Evolutionary conservation across 345 rosid genomes (phyloP).

Genomic region (Gossypium anomalum): DNA sequence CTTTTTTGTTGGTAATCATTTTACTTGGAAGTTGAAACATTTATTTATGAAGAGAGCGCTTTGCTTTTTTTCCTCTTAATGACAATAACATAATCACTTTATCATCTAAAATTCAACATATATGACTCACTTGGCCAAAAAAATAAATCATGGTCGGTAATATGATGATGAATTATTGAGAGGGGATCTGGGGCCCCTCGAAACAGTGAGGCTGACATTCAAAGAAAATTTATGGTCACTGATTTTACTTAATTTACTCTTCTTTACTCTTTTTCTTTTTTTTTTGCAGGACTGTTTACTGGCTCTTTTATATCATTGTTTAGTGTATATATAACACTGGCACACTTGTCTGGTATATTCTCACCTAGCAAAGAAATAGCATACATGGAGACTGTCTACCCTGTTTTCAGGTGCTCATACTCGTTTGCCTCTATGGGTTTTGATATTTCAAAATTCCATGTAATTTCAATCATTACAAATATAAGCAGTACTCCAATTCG

Average conservation of each 20-base stretch:
- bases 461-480: background rate
- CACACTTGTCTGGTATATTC: constrained; percentile 74
- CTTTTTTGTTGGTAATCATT: constrained; percentile 76
- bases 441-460: background rate
- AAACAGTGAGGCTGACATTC: constrained; percentile 3
- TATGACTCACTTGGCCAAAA: background rate
- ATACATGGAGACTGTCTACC: constrained; percentile 81
- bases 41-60: background rate
- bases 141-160: background rate
- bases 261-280: background rate
- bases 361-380: constrained; percentile 38
- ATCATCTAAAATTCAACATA: background rate
- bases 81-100: constrained; percentile 6
- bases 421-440: background rate
- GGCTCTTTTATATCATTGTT: constrained; percentile 85
- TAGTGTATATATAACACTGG: constrained; percentile 66
- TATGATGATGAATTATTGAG: background rate
- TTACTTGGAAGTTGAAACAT: background rate
- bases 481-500: background rate
- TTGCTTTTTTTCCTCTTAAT: background rate
- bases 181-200: background rate
- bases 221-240: background rate
- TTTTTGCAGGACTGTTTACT: constrained; percentile 72
- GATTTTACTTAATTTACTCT: background rate
- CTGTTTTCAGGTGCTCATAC: constrained; percentile 75